phyloP scores from a whole-genome alignment of 305 asterid genomes.

The Coffea humblotiana region DNA sequence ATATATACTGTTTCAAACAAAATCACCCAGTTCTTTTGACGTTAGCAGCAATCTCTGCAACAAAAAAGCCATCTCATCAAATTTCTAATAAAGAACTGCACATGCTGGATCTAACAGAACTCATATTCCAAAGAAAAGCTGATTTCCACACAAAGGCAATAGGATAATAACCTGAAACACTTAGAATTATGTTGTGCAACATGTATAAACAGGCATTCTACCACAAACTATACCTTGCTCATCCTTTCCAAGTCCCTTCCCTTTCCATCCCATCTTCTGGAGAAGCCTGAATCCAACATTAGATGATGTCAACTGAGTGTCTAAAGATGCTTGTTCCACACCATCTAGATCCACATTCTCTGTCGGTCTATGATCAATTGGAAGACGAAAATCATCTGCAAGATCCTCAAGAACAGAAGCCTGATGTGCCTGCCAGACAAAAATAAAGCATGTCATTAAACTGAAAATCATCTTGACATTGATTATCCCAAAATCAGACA shows the following conservation, averaged over 20 bases:
- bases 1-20: not conserved
- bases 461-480: not conserved
- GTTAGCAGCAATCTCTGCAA: not conserved
- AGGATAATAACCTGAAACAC: not conserved
- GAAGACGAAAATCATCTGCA: slow-evolving; percentile 84
- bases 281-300: slow-evolving; percentile 90
- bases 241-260: slow-evolving; percentile 94
- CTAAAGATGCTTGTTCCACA: slow-evolving; percentile 95
- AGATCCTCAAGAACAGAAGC: slow-evolving; percentile 88
- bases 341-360: slow-evolving; percentile 87
- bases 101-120: not conserved
- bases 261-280: slow-evolving; percentile 99
- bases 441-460: not conserved
- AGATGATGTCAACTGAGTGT: slow-evolving; percentile 69
- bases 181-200: too few relatives aligned
- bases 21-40: not conserved
- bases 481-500: not conserved
- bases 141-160: not conserved
- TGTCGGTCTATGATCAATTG: slow-evolving; percentile 73
- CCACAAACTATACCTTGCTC: slow-evolving; percentile 68
- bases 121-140: not conserved
- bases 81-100: not conserved
- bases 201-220: slow-evolving; percentile 3
- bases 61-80: not conserved
- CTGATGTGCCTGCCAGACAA: slow-evolving; percentile 45